Evolutionary conservation across 306 rosid species (phyloP), one percentile per base, ranked within the genome.

Genomic region (Prunus salicina): DNA sequence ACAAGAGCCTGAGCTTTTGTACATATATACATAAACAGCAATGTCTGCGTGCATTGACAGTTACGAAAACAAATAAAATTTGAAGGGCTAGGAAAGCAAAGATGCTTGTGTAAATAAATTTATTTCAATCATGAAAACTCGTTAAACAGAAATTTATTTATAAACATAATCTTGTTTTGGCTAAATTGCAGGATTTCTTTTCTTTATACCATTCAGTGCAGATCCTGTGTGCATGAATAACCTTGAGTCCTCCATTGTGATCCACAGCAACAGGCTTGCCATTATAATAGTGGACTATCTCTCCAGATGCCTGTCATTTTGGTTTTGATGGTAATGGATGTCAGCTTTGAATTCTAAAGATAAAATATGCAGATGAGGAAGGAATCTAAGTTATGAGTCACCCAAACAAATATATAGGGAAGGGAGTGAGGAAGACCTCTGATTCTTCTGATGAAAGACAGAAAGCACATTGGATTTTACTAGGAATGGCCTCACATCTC

Each of bases 161-260:
- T 60, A 25, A 60, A 60, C 8, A 60, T 12, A 65, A 52, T 12
- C 7, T 53, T 20, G 76, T 32, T 6, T 52, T 75, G 62, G 25
- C 12, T 27, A 22, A 51, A 47, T 18, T n/a, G 45, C 66, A 58
- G 74, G 58, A n/a, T 73, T 41, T 76, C 53, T 8, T 38, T 83
- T 88, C 24, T 60, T 12, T 25, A 28, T 60, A 95, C 98, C 97
- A 95, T 87, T 95, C 98, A 46, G 96, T 79, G 85, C 98, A 95
- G 76, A 73, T 88, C 87, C 81, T 85, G 82, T 95, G 98, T 71
- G 96, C 81, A 88, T 95, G 97, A 62, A 86, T 81, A 87, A 92
- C 87, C 81, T 84, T 90, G 51, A 84, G 71, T 55, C 86, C 86
- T 52, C 87, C 89, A 63, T 67, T 83, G 72, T 79, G 81, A 82